A percentile compares a stretch with the other conserved stretches of the same genome.
Conservation (phyloP, 1,139 yeast genomes). For the Pichia sp. region DNA sequence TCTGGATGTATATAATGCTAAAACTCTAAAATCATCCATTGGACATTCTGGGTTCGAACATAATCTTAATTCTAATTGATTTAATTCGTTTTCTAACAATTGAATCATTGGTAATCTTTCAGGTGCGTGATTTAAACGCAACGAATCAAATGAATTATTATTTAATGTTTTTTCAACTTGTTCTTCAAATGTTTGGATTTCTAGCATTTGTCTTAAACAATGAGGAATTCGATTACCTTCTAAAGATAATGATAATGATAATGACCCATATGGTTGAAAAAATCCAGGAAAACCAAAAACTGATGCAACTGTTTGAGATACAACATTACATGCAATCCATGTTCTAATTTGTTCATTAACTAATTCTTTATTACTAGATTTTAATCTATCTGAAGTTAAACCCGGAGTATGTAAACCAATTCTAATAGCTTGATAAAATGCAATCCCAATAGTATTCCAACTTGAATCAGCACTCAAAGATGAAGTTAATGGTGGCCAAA, state of each 20-base stretch:
- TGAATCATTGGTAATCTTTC: constrained; percentile 72
- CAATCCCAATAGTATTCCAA: constrained; percentile 91
- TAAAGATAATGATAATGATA: constrained; percentile 45
- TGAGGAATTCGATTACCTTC: constrained; percentile 43
- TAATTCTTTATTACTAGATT: constrained; percentile 35
- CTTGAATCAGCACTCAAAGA: constrained; percentile 92
- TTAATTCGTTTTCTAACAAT: constrained; percentile 63
- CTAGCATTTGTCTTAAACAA: constrained; percentile 66
- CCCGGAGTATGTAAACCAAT: constrained; percentile 85
- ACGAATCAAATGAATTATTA: constrained; percentile 61
- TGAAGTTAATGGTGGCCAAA: constrained; percentile 95
- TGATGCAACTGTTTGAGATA: constrained; percentile 83
- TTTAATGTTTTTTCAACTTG: constrained; percentile 76
- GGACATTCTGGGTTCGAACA: constrained; percentile 31
- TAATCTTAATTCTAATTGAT: constrained; percentile 60
- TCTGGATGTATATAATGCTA: constrained; percentile 65
- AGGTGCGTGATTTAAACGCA: constrained; percentile 58
- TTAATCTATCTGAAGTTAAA: constrained; percentile 43
- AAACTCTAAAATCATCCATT: constrained; percentile 60
- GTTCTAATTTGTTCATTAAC: constrained; percentile 77
- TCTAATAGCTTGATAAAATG: constrained; percentile 83
- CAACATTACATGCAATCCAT: constrained; percentile 90
- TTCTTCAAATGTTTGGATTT: constrained; percentile 78
- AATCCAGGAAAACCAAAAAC: constrained; percentile 94
- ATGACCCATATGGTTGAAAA: constrained; percentile 74